These are phyloP conservation scores for Cantharellus cinnabarinus DNA, from an alignment of 768 basidiomycete genomes.

Conservation along the genomic window DNA sequence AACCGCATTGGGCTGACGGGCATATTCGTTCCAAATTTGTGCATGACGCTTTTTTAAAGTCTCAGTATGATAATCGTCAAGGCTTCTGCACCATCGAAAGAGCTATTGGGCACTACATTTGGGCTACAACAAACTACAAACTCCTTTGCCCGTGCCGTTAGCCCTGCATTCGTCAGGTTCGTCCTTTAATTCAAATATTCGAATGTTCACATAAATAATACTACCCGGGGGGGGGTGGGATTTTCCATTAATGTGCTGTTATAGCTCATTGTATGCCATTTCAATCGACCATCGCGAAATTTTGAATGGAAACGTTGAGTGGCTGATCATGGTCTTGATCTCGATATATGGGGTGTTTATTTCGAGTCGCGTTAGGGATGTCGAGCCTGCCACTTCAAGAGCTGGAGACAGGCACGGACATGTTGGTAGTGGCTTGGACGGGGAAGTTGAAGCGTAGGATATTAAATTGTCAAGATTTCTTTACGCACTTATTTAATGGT, in stretches of 20 bases:
- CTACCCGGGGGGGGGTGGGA: neutral
- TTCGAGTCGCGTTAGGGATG: neutral
- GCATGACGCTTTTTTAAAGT: neutral
- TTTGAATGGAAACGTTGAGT: slow-evolving; percentile 2
- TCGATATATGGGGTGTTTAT: neutral
- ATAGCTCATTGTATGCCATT: neutral
- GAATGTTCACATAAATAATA: no score
- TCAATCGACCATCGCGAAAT: neutral
- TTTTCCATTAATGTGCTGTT: neutral
- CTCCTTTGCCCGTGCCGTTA: slow-evolving; percentile 13
- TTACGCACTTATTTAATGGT: no score
- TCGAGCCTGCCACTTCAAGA: neutral
- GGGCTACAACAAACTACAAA: slow-evolving; percentile 18
- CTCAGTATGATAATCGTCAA: slow-evolving; percentile 17
- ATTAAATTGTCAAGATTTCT: no score
- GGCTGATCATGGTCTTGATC: neutral
- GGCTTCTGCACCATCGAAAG: slow-evolving; percentile 13
- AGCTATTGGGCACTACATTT: slow-evolving; percentile 16
- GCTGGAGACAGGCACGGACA: no score
- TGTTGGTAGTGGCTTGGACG: no score
- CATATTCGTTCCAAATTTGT: no score
- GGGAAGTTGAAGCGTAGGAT: no score
- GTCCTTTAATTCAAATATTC: neutral
- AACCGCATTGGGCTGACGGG: neutral
- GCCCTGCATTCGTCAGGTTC: slow-evolving; percentile 12